phyloP scores from a whole-genome alignment of 1,284 basidiomycete genomes.

The Malassezia equina region DNA sequence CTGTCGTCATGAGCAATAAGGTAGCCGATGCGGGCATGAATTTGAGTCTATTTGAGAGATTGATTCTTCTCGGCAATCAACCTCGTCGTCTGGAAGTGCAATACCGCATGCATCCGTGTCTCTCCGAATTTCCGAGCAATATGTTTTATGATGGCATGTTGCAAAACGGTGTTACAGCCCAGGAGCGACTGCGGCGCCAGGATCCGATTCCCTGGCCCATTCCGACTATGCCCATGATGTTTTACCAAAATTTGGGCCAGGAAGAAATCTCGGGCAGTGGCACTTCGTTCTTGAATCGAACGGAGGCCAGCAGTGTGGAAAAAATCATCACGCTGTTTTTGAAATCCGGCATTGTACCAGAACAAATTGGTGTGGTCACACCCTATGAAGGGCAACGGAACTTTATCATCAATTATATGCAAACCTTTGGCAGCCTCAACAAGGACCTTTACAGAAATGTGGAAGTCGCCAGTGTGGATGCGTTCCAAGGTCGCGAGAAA shows the following conservation, averaged over 20 bases:
- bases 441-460: slow-evolving; percentile 99
- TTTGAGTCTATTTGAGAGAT: slow-evolving; percentile 92
- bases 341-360: slow-evolving; percentile 90
- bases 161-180: slow-evolving; percentile 97
- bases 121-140: slow-evolving; percentile 98
- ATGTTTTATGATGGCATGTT: slow-evolving; percentile 99
- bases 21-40: slow-evolving; percentile 92
- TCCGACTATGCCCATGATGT: slow-evolving; percentile 98
- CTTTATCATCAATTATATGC: slow-evolving; percentile 98
- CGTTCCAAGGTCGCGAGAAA: slow-evolving; percentile 98
- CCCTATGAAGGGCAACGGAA: slow-evolving; percentile 99
- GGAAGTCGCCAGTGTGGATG: slow-evolving; percentile 96
- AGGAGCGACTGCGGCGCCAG: slow-evolving; percentile 88
- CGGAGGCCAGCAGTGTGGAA: slow-evolving; percentile 96
- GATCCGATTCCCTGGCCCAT: slow-evolving; percentile 99
- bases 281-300: slow-evolving; percentile 96
- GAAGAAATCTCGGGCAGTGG: slow-evolving; percentile 98
- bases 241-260: slow-evolving; percentile 96
- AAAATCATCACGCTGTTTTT: slow-evolving; percentile 99
- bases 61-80: slow-evolving; percentile 86
- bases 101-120: slow-evolving; percentile 98
- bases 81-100: slow-evolving; percentile 98
- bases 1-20: slow-evolving; percentile 99
- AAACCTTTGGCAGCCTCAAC: slow-evolving; percentile 92
- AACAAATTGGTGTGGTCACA: slow-evolving; percentile 94